Conservation (phyloP, 2,329 filamentous ascomycete species). For the Fusarium incarnatum region DNA sequence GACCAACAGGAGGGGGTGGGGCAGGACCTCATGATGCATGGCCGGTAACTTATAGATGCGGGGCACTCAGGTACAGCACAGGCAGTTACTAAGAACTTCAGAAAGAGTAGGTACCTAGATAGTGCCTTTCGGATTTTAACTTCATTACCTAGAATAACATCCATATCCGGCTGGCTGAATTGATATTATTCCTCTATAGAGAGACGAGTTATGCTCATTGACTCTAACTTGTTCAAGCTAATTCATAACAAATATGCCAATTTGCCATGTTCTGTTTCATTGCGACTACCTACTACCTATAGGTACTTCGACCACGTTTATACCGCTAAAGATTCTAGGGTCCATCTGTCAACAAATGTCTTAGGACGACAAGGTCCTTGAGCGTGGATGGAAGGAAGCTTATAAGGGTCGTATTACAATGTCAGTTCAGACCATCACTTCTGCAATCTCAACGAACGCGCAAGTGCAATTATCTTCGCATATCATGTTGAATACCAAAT, state of each 20-base stretch:
- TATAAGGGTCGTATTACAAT: neutral
- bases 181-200: neutral
- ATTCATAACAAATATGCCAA: neutral
- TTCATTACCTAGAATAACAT: neutral
- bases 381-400: neutral
- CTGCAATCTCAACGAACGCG: neutral
- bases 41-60: constrained; percentile 17
- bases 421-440: neutral
- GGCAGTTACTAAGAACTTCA: neutral
- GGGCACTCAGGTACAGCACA: constrained; percentile 18
- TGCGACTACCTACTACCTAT: neutral
- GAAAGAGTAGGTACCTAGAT: no score
- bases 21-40: constrained; percentile 12
- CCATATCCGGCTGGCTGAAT: neutral
- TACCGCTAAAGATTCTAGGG: constrained; percentile 12
- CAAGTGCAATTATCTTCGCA: neutral
- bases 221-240: neutral
- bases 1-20: constrained; percentile 21
- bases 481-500: neutral
- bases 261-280: neutral
- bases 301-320: constrained; percentile 21
- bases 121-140: neutral
- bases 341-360: neutral
- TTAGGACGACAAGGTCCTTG: neutral
- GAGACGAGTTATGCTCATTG: neutral